Percentiles rank a stretch among this genome's conserved stretches.
Evolutionary conservation across 352 stramenopile genomes (phyloP).

Genomic region (Globisporangium acanthophoron): DNA sequence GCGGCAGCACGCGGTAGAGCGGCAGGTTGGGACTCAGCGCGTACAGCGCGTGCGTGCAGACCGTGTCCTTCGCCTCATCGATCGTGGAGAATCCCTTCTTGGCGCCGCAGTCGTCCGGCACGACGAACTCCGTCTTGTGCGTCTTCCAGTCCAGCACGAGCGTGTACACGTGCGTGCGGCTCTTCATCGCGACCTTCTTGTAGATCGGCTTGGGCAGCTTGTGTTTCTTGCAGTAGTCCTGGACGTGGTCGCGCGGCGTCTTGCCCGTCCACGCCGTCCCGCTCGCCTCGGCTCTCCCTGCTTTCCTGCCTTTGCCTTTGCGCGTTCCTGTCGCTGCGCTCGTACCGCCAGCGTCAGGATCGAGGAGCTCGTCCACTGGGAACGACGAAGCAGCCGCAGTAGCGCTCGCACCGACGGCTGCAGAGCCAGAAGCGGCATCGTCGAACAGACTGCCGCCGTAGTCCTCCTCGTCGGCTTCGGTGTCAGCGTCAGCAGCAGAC

Average conservation of each 20-base stretch:
- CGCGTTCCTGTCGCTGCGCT: not conserved
- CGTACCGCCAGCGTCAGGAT: not conserved
- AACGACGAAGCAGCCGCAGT: not conserved
- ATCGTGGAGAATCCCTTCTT: conserved; percentile 49
- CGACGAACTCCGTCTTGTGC: conserved; percentile 31
- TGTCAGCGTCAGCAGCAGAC: not conserved
- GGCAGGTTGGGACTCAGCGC: conserved; percentile 74
- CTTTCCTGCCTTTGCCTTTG: conserved; percentile 20
- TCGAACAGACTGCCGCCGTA: conserved; percentile 8
- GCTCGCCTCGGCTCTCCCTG: conserved; percentile 23
- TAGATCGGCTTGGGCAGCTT: conserved; percentile 79
- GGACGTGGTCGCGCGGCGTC: conserved; percentile 84
- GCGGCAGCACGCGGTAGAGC: conserved; percentile 87
- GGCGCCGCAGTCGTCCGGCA: conserved; percentile 31
- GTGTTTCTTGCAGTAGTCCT: conserved; percentile 87
- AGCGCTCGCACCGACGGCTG: not conserved
- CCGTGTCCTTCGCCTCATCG: conserved; percentile 63
- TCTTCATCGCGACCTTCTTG: conserved; percentile 28
- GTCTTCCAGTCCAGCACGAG: conserved; percentile 45
- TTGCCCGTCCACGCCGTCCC: conserved; percentile 60
- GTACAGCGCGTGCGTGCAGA: conserved; percentile 88
- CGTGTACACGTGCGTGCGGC: conserved; percentile 39
- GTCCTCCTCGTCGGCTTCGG: not conserved
- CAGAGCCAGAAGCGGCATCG: not conserved
- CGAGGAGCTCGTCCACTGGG: not conserved